Base-by-base conservation (phyloP, 306 rosid species). In the Vigna hirtella region DNA sequence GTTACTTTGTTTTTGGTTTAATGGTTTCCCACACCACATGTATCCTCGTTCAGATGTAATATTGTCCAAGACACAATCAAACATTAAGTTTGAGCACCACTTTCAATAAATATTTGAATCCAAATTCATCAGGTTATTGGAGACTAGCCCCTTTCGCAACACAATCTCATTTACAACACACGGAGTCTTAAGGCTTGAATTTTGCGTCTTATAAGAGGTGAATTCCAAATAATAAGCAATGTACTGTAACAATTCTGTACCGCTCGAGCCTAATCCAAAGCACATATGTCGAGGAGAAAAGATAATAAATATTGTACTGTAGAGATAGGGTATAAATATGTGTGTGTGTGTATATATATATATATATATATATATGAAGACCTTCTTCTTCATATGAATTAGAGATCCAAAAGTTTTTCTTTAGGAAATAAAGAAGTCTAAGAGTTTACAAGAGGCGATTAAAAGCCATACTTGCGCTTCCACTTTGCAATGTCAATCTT, bases 301-400 rank as follows among this genome's bases (percentile, higher is more conserved):
- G 28, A 48, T 63, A 78, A 55, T n/a, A 64, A 26, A 15, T 28
- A 24, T 1, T n/a, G 8, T 36, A 32, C 24, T 71, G 8, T 40
- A 66, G 80, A 67, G 30, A 18, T 30, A 70, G 8, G n/a, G 53
- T n/a, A 69, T 63, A 78, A 22, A 56, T 4, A 45, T 20, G 22
- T 20, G 22, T 20, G 22, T 20, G 22, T 20, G 22, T 20, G 20
- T 20, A 18, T 18, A 18, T 18, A 18, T 18, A 18, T 18, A 18
- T 18, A 18, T 18, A 18, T 18, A 18, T 18, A 20, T 20, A 24
- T 24, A 24, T 24, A 24, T 24, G 26, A 24, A 24, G 26, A 24
- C 26, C 26, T 24, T 20, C 22, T 24, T 24, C 26, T 24, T 24
- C 2, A 24, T 24, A 24, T 24, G 26, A 24, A 24, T 24, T 24